Evolutionary conservation across 2,329 filamentous ascomycete species (phyloP), one percentile per base, ranked within the genome.

Genomic region (Drechslera avenae): DNA sequence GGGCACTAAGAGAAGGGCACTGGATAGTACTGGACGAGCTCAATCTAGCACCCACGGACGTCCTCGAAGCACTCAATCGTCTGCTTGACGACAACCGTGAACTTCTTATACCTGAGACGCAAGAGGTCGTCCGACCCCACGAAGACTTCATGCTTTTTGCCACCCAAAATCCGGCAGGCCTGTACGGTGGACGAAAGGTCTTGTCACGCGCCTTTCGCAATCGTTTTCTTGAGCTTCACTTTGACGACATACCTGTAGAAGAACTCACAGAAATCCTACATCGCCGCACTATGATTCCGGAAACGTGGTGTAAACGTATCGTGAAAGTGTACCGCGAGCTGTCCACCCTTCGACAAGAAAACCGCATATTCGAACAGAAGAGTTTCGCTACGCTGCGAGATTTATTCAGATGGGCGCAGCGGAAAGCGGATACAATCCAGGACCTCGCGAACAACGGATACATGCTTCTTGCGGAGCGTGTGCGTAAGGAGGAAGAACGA

Each of bases 1-100:
- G 94, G 71, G 94, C 94, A 4, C 84, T 99, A 71, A 84, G 93
- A 37, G 86, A 95, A 69, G 94, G 94, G 8, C 90, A 96, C 68
- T 99, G 94, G 94, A 96, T 99, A 55, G 93, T 99, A 16, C 85
- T 99, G 1, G 94, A 99, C 68, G 95, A 99, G 73, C 81, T 99
- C 49, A 99, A 99, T 68, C 76, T 99, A 67, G 95, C 95, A 0
- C 94, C 95, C 0, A 97, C 93, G 0, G 94, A 99, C 77, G 93
- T 99, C 17, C 80, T 99, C 0, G 94, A 99, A 76, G 94, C 94
- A 0, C 79, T 99, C 32, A 99, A 99, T 73, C 87, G 94, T 63
- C 82, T 99, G 0, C 79, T 99, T 1, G 94, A 99, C 64, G 94
- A 99, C 68, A 99, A 99, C 63, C 83, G 94, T 52, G 94, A 99